Percentiles rank a stretch among this genome's conserved stretches.
These are phyloP conservation scores for Dryas octopetala DNA, from an alignment of 306 rosid species.

Conservation along the genomic window DNA sequence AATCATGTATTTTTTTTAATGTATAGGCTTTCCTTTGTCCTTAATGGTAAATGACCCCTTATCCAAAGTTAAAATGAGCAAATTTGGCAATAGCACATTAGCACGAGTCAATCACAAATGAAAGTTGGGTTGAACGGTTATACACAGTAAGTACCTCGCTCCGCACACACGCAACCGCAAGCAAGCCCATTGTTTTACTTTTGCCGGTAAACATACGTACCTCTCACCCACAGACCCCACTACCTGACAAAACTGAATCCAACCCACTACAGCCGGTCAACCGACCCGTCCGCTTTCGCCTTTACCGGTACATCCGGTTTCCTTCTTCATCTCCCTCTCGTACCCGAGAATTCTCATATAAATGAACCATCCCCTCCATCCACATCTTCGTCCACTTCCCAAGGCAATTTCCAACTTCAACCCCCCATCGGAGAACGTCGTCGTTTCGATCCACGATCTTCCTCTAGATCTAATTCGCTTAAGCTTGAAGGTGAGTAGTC, in stretches of 20 bases:
- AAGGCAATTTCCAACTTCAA: not conserved
- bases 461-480: constrained; percentile 34
- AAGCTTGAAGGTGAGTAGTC: constrained; percentile 16
- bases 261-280: constrained; percentile 56
- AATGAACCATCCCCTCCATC: not conserved
- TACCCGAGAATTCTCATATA: constrained; percentile 23
- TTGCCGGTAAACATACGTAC: not conserved
- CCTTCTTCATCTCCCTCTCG: constrained; percentile 19
- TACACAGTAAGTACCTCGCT: constrained; percentile 27
- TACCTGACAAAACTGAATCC: not conserved
- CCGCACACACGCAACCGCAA: constrained; percentile 42
- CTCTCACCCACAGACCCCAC: not conserved
- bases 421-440: constrained; percentile 33
- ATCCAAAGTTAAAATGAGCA: no score
- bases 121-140: no score
- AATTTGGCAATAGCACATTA: no score
- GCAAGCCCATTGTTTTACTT: no score
- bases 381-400: not conserved
- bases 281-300: not conserved
- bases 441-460: constrained; percentile 23
- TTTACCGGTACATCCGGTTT: constrained; percentile 46
- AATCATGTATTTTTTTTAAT: no score
- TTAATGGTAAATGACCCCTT: no score
- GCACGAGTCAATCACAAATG: no score
- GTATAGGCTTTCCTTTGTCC: no score